Conservation (phyloP, 1,139 yeast genomes). For the Suhomyces maxii region DNA sequence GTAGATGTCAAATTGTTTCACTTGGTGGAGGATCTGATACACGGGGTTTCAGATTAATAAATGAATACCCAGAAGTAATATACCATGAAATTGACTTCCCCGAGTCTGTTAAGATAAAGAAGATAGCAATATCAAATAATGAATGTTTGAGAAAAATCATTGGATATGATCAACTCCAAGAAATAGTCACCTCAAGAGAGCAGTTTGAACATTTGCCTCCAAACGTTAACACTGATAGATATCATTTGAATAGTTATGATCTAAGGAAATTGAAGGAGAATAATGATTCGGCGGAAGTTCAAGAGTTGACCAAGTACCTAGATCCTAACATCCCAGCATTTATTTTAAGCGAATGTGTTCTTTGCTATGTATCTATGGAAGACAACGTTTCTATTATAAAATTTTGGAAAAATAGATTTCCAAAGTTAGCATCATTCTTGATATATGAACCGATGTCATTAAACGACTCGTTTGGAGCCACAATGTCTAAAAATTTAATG, state of each 20-base stretch:
- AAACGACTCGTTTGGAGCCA: constrained; percentile 71
- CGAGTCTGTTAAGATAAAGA: constrained; percentile 61
- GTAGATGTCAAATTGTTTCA: constrained; percentile 63
- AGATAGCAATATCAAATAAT: constrained; percentile 47
- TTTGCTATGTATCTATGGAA: constrained; percentile 71
- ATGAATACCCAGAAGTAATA: constrained; percentile 25
- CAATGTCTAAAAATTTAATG: constrained; percentile 75
- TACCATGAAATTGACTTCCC: constrained; percentile 80
- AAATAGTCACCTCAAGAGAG: constrained; percentile 19
- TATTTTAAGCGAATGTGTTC: constrained; percentile 82
- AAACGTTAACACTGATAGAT: constrained; percentile 44
- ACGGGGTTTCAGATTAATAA: constrained; percentile 56
- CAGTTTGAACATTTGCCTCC: constrained; percentile 26
- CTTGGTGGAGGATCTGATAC: constrained; percentile 98
- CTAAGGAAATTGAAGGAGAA: constrained; percentile 36
- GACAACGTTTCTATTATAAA: constrained; percentile 55
- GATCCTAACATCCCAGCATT: constrained; percentile 58
- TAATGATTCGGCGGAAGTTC: constrained; percentile 2
- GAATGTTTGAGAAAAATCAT: constrained; percentile 21
- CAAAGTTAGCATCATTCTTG: constrained; percentile 38
- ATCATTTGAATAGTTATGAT: constrained; percentile 59
- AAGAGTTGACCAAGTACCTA: constrained; percentile 18
- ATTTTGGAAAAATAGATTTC: constrained; percentile 32
- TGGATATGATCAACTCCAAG: constrained; percentile 13
- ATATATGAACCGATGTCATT: constrained; percentile 87